Evolutionary conservation across 106 monocot genomes (phyloP).

Genomic region (Chionographis japonica): DNA sequence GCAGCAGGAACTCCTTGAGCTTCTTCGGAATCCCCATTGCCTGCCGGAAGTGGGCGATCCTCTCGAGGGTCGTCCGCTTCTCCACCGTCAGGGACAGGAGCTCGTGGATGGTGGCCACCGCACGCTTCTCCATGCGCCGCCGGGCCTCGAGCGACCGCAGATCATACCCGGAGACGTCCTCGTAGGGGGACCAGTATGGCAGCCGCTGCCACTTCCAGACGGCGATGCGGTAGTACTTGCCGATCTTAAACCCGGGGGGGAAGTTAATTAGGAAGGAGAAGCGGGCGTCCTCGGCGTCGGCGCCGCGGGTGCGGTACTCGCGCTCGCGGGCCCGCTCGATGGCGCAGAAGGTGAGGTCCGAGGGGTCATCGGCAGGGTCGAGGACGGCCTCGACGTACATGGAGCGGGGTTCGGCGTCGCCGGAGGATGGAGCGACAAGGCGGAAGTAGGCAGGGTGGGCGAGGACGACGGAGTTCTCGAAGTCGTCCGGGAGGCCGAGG

Average conservation of each 20-base stretch:
- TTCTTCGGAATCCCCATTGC: slow-evolving; percentile 88
- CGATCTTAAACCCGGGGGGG: slow-evolving; percentile 95
- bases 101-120: slow-evolving; percentile 82
- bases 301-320: slow-evolving; percentile 55
- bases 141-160: slow-evolving; percentile 82
- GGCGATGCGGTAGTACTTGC: slow-evolving; percentile 83
- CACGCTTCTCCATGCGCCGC: slow-evolving; percentile 86
- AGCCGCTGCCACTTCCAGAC: slow-evolving; percentile 99
- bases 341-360: slow-evolving; percentile 37
- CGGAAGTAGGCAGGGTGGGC: slow-evolving; percentile 59
- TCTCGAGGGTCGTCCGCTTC: slow-evolving; percentile 79
- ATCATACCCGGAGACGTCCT: slow-evolving; percentile 85
- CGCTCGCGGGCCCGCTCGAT: slow-evolving; percentile 63
- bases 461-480: slow-evolving; percentile 76
- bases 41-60: slow-evolving; percentile 79
- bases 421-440: slow-evolving; percentile 28
- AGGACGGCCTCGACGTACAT: slow-evolving; percentile 62
- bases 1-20: slow-evolving; percentile 87
- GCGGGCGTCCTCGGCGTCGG: slow-evolving; percentile 66
- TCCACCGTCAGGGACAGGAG: slow-evolving; percentile 80
- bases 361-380: slow-evolving; percentile 9
- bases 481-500: slow-evolving; percentile 87
- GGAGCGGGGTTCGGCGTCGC: slow-evolving; percentile 33
- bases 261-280: slow-evolving; percentile 77
- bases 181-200: slow-evolving; percentile 96